Conservation (phyloP, 352 stramenopile genomes). For the Pythium aristosporum region DNA sequence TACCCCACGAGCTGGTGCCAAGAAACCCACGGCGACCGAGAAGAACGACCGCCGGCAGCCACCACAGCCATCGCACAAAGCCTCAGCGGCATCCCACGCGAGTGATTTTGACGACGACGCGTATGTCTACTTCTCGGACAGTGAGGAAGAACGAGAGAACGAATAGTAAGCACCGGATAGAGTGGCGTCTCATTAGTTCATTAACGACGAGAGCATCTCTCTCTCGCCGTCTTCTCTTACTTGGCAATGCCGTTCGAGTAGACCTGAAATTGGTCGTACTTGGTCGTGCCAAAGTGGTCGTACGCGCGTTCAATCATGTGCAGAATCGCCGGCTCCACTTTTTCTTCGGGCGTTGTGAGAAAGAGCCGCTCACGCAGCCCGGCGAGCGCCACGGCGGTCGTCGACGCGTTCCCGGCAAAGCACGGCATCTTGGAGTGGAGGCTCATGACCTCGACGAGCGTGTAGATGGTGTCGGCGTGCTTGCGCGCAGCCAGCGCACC, state of each 20-base stretch:
- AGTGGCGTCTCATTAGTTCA: too few species aligned
- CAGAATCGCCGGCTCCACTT: slow-evolving; percentile 69
- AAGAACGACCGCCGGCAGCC: background rate
- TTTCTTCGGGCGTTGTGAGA: slow-evolving; percentile 60
- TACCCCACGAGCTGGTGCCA: background rate
- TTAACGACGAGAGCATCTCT: background rate
- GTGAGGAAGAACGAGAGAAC: slow-evolving; percentile 1
- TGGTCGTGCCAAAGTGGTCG: slow-evolving; percentile 94
- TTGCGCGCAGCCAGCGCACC: slow-evolving; percentile 91
- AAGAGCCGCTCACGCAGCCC: slow-evolving; percentile 70
- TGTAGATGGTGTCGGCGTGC: slow-evolving; percentile 93
- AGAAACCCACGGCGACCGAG: background rate
- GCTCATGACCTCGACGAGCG: slow-evolving; percentile 95
- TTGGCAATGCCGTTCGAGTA: slow-evolving; percentile 91
- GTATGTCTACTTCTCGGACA: slow-evolving; percentile 28
- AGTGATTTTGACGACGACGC: slow-evolving; percentile 20
- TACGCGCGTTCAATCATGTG: slow-evolving; percentile 93
- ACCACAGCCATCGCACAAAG: background rate
- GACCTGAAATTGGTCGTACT: slow-evolving; percentile 95
- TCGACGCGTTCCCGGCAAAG: slow-evolving; percentile 41
- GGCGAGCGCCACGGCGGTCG: slow-evolving; percentile 28
- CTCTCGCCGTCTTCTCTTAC: slow-evolving; percentile 26
- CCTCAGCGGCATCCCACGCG: background rate
- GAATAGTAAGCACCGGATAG: background rate
- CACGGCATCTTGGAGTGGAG: slow-evolving; percentile 77